These are phyloP conservation scores for Helichrysum umbraculigerum DNA, from an alignment of 129 eudicot genomes.

Conservation along the genomic window DNA sequence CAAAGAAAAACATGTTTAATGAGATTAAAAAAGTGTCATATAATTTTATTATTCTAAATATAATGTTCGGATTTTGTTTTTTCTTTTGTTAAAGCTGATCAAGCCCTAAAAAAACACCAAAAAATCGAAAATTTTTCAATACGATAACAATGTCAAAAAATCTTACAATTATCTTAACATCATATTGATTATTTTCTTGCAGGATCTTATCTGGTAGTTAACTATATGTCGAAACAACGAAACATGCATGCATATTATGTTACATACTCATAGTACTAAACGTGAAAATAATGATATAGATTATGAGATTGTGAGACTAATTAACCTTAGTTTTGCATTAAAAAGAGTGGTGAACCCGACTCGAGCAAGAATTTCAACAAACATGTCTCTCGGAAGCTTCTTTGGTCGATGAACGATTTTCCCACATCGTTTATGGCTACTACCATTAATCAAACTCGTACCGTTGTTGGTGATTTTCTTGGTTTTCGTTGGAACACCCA, in stretches of 20 bases:
- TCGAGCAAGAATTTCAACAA: conserved; percentile 16
- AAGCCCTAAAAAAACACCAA: no score
- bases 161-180: no score
- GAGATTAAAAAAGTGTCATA: no score
- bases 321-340: conserved; percentile 22
- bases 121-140: no score
- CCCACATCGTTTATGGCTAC: neutral
- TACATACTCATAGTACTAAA: neutral
- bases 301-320: neutral
- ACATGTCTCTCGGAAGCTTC: conserved; percentile 23
- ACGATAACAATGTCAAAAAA: no score
- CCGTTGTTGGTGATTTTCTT: neutral
- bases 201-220: neutral
- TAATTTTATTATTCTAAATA: no score
- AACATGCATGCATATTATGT: neutral
- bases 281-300: no score
- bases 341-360: conserved; percentile 36
- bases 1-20: no score
- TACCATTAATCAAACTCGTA: neutral
- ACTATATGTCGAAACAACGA: neutral
- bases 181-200: no score
- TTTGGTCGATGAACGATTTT: conserved; percentile 7
- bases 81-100: no score
- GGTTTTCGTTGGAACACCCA: conserved; percentile 17
- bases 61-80: no score